These are phyloP conservation scores for Blastobotrys americana DNA, from an alignment of 805 yeast species.

Conservation along the genomic window DNA sequence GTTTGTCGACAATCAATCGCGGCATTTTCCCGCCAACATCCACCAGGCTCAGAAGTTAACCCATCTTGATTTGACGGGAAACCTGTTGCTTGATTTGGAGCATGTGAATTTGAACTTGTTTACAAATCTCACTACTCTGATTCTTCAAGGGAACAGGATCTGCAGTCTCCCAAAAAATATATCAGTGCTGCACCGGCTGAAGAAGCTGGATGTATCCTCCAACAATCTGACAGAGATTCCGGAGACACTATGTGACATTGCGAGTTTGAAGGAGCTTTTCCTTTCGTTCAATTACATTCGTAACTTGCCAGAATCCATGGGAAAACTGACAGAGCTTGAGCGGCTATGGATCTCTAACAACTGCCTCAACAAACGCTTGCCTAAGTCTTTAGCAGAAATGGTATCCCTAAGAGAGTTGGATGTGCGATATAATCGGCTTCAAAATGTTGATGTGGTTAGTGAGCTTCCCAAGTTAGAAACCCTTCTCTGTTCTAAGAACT, in stretches of 20 bases:
- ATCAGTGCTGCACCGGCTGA: constrained; percentile 44
- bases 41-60: constrained; percentile 61
- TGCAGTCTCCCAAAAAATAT: constrained; percentile 55
- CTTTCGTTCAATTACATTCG: constrained; percentile 72
- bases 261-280: constrained; percentile 59
- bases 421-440: constrained; percentile 54
- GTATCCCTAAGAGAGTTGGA: constrained; percentile 61
- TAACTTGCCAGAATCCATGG: constrained; percentile 53
- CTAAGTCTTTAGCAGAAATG: constrained; percentile 47
- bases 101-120: constrained; percentile 49
- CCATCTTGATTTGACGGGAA: constrained; percentile 67
- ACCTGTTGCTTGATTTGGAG: constrained; percentile 48
- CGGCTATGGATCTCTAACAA: constrained; percentile 73
- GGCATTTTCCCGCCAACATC: constrained; percentile 66
- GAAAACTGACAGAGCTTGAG: constrained; percentile 52
- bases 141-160: constrained; percentile 70
- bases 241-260: constrained; percentile 49
- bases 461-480: constrained; percentile 57
- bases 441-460: constrained; percentile 51
- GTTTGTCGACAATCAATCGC: constrained; percentile 66
- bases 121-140: constrained; percentile 48
- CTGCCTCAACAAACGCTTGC: constrained; percentile 46
- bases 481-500: constrained; percentile 67
- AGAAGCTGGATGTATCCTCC: constrained; percentile 67
- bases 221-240: constrained; percentile 57